Evolutionary conservation across 345 rosid genomes (phyloP).

Genomic region (Lumnitzera littorea): DNA sequence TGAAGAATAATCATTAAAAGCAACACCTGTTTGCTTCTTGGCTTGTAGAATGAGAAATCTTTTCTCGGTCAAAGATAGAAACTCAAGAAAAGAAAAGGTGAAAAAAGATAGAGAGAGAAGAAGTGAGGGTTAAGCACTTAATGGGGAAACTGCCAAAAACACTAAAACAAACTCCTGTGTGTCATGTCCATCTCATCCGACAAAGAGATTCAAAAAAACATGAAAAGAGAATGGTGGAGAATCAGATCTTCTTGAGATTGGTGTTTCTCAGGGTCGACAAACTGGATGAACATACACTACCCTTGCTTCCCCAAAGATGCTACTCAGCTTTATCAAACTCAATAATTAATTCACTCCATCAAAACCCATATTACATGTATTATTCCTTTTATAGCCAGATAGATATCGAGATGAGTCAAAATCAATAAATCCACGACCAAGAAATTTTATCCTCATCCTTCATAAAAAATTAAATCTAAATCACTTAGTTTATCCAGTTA

Average conservation of each 20-base stretch:
- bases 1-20: slow-evolving; percentile 38
- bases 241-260: slow-evolving; percentile 82
- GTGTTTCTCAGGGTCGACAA: slow-evolving; percentile 41
- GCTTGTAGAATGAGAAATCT: slow-evolving; percentile 20
- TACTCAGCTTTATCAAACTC: too few relatives aligned
- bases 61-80: slow-evolving; percentile 34
- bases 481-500: too few relatives aligned
- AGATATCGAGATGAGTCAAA: too few relatives aligned
- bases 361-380: too few relatives aligned
- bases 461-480: too few relatives aligned
- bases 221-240: slow-evolving; percentile 28
- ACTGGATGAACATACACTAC: slow-evolving; percentile 46
- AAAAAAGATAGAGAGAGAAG: slow-evolving; percentile 2
- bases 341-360: too few relatives aligned
- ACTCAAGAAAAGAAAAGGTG: slow-evolving; percentile 22
- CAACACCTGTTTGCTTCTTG: slow-evolving; percentile 30
- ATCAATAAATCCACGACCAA: too few relatives aligned
- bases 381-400: too few relatives aligned
- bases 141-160: neutral
- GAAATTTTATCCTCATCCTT: too few relatives aligned
- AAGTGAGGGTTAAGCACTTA: too few relatives aligned
- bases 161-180: slow-evolving; percentile 11
- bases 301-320: too few relatives aligned
- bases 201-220: slow-evolving; percentile 39
- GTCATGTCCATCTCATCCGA: slow-evolving; percentile 28